Evolutionary conservation across 2,329 filamentous ascomycete species (phyloP), one percentile per base, ranked within the genome.

Genomic region (Fusarium sp.): DNA sequence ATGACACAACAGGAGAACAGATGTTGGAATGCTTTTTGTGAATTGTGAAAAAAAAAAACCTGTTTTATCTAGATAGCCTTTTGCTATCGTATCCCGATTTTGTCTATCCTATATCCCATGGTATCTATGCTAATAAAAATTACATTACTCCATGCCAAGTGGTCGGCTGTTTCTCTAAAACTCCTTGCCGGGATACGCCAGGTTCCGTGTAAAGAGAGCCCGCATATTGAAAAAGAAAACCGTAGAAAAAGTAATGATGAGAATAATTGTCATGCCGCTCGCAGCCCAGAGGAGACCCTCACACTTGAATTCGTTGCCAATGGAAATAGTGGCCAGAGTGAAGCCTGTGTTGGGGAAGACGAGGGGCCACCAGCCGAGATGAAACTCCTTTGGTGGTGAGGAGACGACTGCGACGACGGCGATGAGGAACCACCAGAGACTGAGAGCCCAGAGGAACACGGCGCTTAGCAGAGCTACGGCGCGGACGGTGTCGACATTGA

Each of bases 381-480:
- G 88, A 74, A 91, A 91, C 78, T 85, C 86, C 75, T 87, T 84
- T 6, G 84, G 86, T 13, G 83, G 78, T 75, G 81, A 79, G 18
- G 82, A 68, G n/a, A 79, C 63, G 18, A 84, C 78, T 27, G 83
- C 81, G 5, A 85, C 72, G 8, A 77, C 72, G 2, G 80, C 82
- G 54, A 85, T 83, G 32, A 80, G 84, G 79, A 89, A 91, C 87
- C 88, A 90, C 88, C 90, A 91, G 16, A 87, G 78, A 58, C 85
- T 85, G 25, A 94, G 80, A 0, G 89, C 88, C 92, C 92, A 94
- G 11, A 95, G 83, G 74, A 88, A 89, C 9, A 93, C 84, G 2
- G 87, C 88, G 2, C 80, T 79, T 18, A 89, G 80, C 0, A 88
- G 69, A 4, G 87, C 86, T 64, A 88, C 82, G 8, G 84, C 86